Base-by-base conservation (phyloP, 352 stramenopile species). In the Pythium coloratum region DNA sequence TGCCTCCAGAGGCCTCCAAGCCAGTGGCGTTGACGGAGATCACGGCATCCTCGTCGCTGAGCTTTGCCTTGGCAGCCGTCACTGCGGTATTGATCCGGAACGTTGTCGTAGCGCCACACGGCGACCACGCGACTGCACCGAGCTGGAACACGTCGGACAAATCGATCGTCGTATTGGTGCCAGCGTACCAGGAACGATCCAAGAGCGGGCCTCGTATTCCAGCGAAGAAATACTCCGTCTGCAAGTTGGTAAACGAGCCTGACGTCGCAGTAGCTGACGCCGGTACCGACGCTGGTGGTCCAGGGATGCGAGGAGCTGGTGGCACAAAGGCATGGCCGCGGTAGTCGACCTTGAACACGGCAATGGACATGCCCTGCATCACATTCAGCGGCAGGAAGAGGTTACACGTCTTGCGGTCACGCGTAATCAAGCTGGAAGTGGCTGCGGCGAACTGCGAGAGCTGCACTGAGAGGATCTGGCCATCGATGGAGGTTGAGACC, bases 11-110 rank as follows among this genome's bases (percentile, higher is more conserved):
- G n/a, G 72, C 50, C 5, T 57, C 33, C 16, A 76, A 26, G 46
- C 68, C 56, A 0, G 58, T 46, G 10, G 65, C 46, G 59, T 70
- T 67, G 53, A 79, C 59, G 2, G 26, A 24, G 44, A 79, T 76
- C 24, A n/a, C 20, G 24, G 33, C 26, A 34, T 72, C 55, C 12
- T 64, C 60, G 26, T 28, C 36, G 4, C 26, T 32, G 13, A 53
- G 7, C 54, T 26, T 40, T 13, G 57, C 14, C 58, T 71, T 61
- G 46, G 24, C 12, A 49, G 72, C 69, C 8, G 64, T 72, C 32
- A 79, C 46, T 9, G 69, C 69, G 0, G 62, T 55, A 32, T 75
- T 76, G 42, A 79, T 72, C 55, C 72, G 72, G 38, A 79, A 69
- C 6, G 54, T 63, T 9, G 61, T 69, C 12, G 69, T 64, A 2